Evolutionary conservation across 306 rosid species (phyloP).

Genomic region (Castanopsis chinensis): DNA sequence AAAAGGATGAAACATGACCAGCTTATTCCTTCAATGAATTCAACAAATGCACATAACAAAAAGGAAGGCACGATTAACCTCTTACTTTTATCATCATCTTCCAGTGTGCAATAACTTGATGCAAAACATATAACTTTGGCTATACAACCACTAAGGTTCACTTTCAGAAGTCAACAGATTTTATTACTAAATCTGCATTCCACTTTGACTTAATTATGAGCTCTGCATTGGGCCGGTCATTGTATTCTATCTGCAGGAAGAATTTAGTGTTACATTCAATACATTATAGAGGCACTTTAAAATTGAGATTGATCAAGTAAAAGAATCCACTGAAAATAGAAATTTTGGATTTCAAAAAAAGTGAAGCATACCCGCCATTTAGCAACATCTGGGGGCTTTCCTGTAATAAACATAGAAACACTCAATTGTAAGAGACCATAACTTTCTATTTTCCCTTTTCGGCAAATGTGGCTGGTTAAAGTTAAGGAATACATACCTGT

Average conservation of each 20-base stretch:
- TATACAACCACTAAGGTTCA: conserved; percentile 2
- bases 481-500: conserved; percentile 49
- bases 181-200: conserved; percentile 71
- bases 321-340: background rate
- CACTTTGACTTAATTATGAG: conserved; percentile 71
- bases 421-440: background rate
- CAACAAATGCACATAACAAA: background rate
- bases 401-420: conserved; percentile 28
- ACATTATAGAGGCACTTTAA: background rate
- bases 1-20: background rate
- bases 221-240: conserved; percentile 85
- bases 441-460: background rate
- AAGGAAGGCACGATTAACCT: background rate
- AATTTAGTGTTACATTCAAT: background rate
- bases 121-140: background rate
- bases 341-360: background rate
- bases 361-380: conserved; percentile 62
- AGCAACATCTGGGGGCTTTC: conserved; percentile 73
- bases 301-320: background rate
- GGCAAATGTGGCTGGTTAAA: conserved; percentile 7
- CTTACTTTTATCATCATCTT: too few species aligned
- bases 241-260: conserved; percentile 67
- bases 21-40: background rate
- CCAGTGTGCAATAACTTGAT: background rate
- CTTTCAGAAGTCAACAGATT: conserved; percentile 66